Conservation (phyloP, 495 filamentous ascomycete species). For the Aspergillus asperescens region DNA sequence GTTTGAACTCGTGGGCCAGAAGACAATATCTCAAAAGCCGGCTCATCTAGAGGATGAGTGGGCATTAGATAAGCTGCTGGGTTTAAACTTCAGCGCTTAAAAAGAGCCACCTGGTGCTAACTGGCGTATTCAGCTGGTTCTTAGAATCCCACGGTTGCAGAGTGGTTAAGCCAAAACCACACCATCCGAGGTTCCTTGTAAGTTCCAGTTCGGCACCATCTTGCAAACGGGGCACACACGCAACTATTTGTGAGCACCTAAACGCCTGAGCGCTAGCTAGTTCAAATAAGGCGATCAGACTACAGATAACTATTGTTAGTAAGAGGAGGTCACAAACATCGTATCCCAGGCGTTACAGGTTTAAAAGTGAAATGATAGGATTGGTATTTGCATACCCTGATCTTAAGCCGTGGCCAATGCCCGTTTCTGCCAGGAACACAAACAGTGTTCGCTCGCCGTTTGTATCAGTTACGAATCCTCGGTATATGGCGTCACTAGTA, state of each 20-base stretch:
- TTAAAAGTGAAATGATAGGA: not conserved
- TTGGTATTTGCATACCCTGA: slow-evolving; percentile 61
- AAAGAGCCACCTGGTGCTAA: slow-evolving; percentile 75
- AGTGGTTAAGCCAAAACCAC: slow-evolving; percentile 78
- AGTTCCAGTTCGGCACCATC: slow-evolving; percentile 57
- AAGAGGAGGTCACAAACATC: not conserved
- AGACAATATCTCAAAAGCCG: not conserved
- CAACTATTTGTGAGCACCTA: slow-evolving; percentile 68
- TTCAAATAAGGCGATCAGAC: slow-evolving; percentile 87
- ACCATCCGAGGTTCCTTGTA: slow-evolving; percentile 81
- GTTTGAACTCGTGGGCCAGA: too few relatives aligned
- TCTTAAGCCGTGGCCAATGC: slow-evolving; percentile 72
- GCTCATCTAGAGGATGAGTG: too few relatives aligned
- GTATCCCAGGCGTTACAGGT: not conserved
- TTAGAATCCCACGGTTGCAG: slow-evolving; percentile 61
- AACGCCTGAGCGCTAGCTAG: slow-evolving; percentile 65
- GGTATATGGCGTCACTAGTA: slow-evolving; percentile 70
- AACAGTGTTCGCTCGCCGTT: slow-evolving; percentile 69
- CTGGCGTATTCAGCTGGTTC: slow-evolving; percentile 43
- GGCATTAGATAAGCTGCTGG: not conserved
- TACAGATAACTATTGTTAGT: slow-evolving; percentile 31
- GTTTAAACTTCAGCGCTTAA: slow-evolving; percentile 73
- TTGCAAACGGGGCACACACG: slow-evolving; percentile 67
- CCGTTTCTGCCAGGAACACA: slow-evolving; percentile 73
- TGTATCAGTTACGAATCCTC: slow-evolving; percentile 67